A percentile compares a stretch with the other conserved stretches of the same genome.
phyloP scores from a whole-genome alignment of 768 basidiomycete species.

The Pulveroboletus sp. region DNA sequence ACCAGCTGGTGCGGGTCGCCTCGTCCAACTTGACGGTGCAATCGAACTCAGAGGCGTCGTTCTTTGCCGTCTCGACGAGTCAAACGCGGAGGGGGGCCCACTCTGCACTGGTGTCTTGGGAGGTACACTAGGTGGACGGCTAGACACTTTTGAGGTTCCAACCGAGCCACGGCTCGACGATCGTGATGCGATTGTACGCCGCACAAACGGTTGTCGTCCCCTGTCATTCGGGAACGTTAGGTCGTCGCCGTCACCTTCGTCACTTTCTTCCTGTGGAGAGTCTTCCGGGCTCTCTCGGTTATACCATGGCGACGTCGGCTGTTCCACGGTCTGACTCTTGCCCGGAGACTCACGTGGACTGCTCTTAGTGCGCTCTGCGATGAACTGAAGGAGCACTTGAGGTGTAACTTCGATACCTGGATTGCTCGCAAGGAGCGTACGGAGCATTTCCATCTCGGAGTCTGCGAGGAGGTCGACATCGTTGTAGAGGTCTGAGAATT shows the following conservation, averaged over 20 bases:
- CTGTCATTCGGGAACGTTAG: conserved; percentile 36
- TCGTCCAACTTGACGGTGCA: conserved; percentile 77
- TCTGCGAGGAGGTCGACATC: conserved; percentile 62
- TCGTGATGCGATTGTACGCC: conserved; percentile 38
- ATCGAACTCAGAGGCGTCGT: conserved; percentile 56
- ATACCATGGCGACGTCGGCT: conserved; percentile 10
- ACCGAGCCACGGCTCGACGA: conserved; percentile 58
- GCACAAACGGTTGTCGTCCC: conserved; percentile 33
- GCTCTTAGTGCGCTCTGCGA: conserved; percentile 57
- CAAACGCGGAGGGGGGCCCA: conserved; percentile 57
- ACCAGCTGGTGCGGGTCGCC: conserved; percentile 62
- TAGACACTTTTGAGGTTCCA: conserved; percentile 40
- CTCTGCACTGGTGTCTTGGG: conserved; percentile 47
- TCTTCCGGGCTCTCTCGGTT: conserved; percentile 31
- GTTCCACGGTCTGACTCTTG: conserved; percentile 14
- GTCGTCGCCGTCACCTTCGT: conserved; percentile 35
- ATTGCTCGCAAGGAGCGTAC: conserved; percentile 52
- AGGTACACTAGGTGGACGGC: conserved; percentile 57
- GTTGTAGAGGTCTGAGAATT: conserved; percentile 58
- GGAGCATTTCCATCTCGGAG: conserved; percentile 62
- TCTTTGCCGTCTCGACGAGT: conserved; percentile 66
- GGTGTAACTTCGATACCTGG: conserved; percentile 71
- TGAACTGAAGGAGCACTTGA: conserved; percentile 56
- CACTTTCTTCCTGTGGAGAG: conserved; percentile 33
- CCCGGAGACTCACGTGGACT: conserved; percentile 30